Evolutionary conservation across 768 basidiomycete genomes (phyloP).

Genomic region (Mycena filopes): DNA sequence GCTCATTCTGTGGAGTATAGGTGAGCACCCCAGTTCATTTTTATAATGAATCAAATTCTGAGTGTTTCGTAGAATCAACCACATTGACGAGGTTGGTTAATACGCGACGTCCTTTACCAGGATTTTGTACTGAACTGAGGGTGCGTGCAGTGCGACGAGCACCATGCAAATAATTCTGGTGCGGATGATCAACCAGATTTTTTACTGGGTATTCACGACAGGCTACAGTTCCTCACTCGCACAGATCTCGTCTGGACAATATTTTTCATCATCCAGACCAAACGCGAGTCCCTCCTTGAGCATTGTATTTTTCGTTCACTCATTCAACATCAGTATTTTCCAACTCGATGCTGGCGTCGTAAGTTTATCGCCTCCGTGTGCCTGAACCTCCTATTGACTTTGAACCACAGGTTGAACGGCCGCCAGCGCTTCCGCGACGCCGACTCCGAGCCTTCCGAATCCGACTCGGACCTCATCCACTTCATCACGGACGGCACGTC

Average conservation of each 20-base stretch:
- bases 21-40: not conserved
- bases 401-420: not conserved
- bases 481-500: not conserved
- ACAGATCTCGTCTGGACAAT: conserved; percentile 1
- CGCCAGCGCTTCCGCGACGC: not conserved
- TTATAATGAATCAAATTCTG: not conserved
- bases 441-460: not conserved
- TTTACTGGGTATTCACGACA: not conserved
- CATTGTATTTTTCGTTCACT: too few relatives aligned
- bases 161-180: conserved; percentile 18
- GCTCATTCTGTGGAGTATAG: conserved; percentile 9
- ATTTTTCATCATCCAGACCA: conserved; percentile 12
- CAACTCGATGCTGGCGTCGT: conserved; percentile 23
- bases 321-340: conserved; percentile 8
- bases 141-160: not conserved
- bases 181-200: not conserved
- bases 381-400: too few relatives aligned
- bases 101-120: not conserved
- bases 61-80: not conserved
- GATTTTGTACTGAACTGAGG: not conserved
- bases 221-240: conserved; percentile 11
- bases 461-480: too few relatives aligned
- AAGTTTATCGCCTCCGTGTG: not conserved
- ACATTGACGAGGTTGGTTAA: not conserved
- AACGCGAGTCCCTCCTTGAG: not conserved